These are phyloP conservation scores for Cyanidiococcus yangmingshanensis DNA, from an alignment of 23 red algal genomes.

Conservation along the genomic window DNA sequence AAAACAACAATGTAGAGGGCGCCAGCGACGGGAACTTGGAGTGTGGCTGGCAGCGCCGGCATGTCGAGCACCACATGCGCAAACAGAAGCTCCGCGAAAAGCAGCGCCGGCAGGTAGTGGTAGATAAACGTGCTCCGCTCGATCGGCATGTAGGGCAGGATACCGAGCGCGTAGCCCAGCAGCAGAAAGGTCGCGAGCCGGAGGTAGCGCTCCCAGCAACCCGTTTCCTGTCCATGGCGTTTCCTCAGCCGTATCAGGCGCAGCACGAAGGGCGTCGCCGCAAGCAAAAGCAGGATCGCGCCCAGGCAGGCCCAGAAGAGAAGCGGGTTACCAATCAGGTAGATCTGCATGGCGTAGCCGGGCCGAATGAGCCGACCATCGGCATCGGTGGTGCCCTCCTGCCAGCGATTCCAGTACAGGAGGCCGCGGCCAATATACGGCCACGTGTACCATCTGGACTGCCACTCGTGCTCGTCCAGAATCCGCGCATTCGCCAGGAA, in stretches of 20 bases:
- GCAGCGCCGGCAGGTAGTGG: conserved; percentile 69
- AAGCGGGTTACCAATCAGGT: conserved; percentile 72
- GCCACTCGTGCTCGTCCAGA: conserved; percentile 59
- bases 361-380: conserved; percentile 28
- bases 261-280: conserved; percentile 21
- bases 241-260: conserved; percentile 19
- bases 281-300: neutral
- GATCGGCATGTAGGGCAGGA: conserved; percentile 70
- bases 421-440: conserved; percentile 68
- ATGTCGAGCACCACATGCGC: conserved; percentile 37
- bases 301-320: conserved; percentile 25
- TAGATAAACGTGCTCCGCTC: conserved; percentile 76
- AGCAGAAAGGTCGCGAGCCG: conserved; percentile 35
- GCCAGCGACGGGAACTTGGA: neutral
- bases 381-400: conserved; percentile 5
- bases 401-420: conserved; percentile 50
- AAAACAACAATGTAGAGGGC: neutral
- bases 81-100: conserved; percentile 56
- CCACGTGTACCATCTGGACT: conserved; percentile 86
- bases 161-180: conserved; percentile 42
- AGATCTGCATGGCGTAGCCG: conserved; percentile 47
- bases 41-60: neutral
- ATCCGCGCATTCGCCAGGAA: conserved; percentile 70
- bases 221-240: neutral
- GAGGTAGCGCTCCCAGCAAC: neutral